Base-by-base conservation (phyloP, 2,329 filamentous ascomycete species). In the Incumbomyces delicatus region DNA sequence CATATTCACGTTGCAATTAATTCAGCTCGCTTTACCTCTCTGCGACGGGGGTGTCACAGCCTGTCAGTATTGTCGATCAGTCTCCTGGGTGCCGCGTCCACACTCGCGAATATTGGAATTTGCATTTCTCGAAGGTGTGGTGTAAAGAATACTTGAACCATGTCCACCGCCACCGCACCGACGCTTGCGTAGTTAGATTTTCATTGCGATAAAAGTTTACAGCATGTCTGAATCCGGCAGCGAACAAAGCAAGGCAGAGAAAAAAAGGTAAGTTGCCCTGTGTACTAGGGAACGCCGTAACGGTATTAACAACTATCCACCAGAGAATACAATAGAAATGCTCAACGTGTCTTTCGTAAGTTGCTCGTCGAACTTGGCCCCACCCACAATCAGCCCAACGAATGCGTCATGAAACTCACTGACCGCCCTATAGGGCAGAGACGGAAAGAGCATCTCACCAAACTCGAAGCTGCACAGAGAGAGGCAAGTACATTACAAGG, bases 291-390 rank as follows among this genome's bases (percentile, higher is more conserved):
- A 11, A 33, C 4, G 14, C 20, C 2, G 33, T 18, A 3, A 17
- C 33, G 32, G 20, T 45, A 39, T 51, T 56, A 39, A 53, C 46
- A 13, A 18, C 33, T 30, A 14, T 18, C 34, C 20, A 3, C 41
- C 39, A 59, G 58, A 47, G 59, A 61, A 49, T 62, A 62, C 53
- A 70, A 70, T 50, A 61, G 66, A 40, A 64, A 69, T 53, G 67
- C 67, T 39, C 67, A 70, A 47, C 56, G 67, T 53, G 65, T 69
- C 53, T 70, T 70, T 52, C 64, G 66, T 69, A 66, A 54, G 65
- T 56, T 34, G 18, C 33, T 42, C 27, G 36, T 37, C 18, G 30
- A 37, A 20, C 37, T 35, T 46, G 44, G 13, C 14, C 29, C 40
- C 11, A 16, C 16, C 22, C 14, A 48, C 22, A 32, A 44, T 30